Conservation (phyloP, 1,139 yeast genomes). For the Eremothecium cymbalariae region DNA sequence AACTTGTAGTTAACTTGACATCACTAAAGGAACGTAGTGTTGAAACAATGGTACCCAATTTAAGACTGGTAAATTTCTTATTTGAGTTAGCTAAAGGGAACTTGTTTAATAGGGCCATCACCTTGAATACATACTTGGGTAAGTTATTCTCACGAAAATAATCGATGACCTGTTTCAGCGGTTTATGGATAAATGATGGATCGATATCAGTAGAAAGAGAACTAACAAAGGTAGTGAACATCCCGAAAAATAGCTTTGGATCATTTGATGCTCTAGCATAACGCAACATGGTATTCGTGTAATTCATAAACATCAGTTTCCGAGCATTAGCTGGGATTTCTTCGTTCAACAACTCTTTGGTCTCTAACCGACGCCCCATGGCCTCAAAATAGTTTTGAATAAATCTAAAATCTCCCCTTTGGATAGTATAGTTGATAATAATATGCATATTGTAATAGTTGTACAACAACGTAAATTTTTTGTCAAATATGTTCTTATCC, state of each 20-base stretch:
- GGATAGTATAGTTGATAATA: conserved; percentile 15
- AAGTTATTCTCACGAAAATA: conserved; percentile 16
- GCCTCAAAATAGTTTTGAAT: conserved; percentile 21
- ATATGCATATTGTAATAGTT: conserved; percentile 18
- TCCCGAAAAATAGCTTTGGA: conserved; percentile 16
- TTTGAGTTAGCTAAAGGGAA: conserved; percentile 9
- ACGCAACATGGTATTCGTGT: conserved; percentile 16
- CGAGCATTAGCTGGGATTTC: conserved; percentile 7
- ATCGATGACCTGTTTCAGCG: conserved; percentile 16
- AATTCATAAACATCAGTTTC: conserved; percentile 13
- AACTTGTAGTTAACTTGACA: conserved; percentile 21
- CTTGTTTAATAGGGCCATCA: conserved; percentile 13
- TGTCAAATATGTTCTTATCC: conserved; percentile 11
- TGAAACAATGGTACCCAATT: conserved; percentile 15
- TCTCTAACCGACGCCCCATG: conserved; percentile 19
- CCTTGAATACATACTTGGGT: conserved; percentile 20
- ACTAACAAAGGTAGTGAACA: conserved; percentile 12
- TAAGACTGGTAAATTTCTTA: conserved; percentile 15
- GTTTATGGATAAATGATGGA: conserved; percentile 13
- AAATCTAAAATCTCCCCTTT: conserved; percentile 15
- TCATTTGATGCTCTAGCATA: conserved; percentile 16
- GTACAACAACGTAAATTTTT: conserved; percentile 20
- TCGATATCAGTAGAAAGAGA: conserved; percentile 11
- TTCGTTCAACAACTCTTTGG: conserved; percentile 7
- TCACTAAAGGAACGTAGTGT: conserved; percentile 25